Conservation (phyloP, 2,329 filamentous ascomycete species). For the Fusarium subtropicale region DNA sequence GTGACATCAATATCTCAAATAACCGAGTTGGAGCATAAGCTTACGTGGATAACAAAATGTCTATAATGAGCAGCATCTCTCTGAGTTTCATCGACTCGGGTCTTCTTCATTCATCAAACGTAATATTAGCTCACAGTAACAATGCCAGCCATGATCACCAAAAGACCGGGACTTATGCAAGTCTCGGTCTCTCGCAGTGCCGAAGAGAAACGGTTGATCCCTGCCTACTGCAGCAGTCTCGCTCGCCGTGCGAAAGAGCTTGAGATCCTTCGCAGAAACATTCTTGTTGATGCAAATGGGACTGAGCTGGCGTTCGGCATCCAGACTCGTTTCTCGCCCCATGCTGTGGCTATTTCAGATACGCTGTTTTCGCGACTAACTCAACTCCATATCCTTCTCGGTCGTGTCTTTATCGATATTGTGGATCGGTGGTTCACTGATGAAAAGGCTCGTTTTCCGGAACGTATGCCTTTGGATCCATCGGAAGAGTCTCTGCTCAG, state of each 20-base stretch:
- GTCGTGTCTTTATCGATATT: conserved; percentile 20
- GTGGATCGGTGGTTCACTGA: conserved; percentile 30
- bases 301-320: conserved; percentile 6
- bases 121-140: accelerated
- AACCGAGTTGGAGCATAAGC: not conserved
- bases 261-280: conserved; percentile 8
- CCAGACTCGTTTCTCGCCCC: conserved; percentile 18
- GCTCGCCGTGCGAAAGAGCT: conserved; percentile 22
- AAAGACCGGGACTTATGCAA: conserved; percentile 20
- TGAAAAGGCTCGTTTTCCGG: conserved; percentile 9
- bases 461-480: conserved; percentile 29
- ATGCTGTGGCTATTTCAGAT: conserved; percentile 10
- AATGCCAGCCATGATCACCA: conserved; percentile 20
- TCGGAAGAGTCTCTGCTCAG: conserved; percentile 16
- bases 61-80: not conserved
- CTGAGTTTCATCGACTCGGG: no score
- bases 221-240: conserved; percentile 25
- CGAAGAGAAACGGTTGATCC: conserved; percentile 23
- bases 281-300: conserved; percentile 7
- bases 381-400: conserved; percentile 14
- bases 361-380: conserved; percentile 5
- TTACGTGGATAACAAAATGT: not conserved
- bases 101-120: not conserved
- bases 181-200: conserved; percentile 30
- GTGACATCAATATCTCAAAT: not conserved